Percentiles rank a stretch among this genome's conserved stretches.
Conservation (phyloP, 2,329 filamentous ascomycete species). For the Akanthomyces muscarius region DNA sequence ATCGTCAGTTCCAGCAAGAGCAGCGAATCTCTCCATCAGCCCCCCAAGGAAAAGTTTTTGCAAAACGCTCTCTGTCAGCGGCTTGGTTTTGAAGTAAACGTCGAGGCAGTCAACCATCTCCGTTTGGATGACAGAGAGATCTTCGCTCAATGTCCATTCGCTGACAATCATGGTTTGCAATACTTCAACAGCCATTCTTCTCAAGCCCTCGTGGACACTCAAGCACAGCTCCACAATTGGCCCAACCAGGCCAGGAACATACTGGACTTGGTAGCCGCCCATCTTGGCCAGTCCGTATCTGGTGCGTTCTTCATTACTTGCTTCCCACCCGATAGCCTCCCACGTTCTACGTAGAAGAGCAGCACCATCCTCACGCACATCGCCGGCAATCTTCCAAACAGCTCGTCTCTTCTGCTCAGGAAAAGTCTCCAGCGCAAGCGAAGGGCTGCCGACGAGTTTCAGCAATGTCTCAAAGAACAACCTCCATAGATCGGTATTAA, state of each 20-base stretch:
- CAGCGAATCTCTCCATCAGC: slow-evolving; percentile 74
- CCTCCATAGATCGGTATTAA: slow-evolving; percentile 93
- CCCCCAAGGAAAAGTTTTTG: slow-evolving; percentile 92
- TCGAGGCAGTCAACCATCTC: slow-evolving; percentile 96
- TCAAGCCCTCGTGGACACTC: slow-evolving; percentile 88
- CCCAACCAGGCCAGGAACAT: slow-evolving; percentile 85
- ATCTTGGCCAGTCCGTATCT: slow-evolving; percentile 78
- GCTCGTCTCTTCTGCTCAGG: slow-evolving; percentile 94
- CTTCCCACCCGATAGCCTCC: slow-evolving; percentile 97
- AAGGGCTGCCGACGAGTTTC: slow-evolving; percentile 83
- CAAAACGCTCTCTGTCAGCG: slow-evolving; percentile 79
- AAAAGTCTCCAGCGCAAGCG: slow-evolving; percentile 88
- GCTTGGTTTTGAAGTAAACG: slow-evolving; percentile 81
- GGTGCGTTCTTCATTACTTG: slow-evolving; percentile 69
- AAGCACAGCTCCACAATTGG: slow-evolving; percentile 92
- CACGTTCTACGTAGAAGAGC: slow-evolving; percentile 80
- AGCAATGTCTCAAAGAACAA: slow-evolving; percentile 86
- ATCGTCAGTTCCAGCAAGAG: slow-evolving; percentile 60
- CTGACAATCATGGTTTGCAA: slow-evolving; percentile 97
- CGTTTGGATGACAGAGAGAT: slow-evolving; percentile 84
- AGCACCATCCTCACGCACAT: slow-evolving; percentile 88
- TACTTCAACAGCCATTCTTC: slow-evolving; percentile 86
- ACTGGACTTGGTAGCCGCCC: slow-evolving; percentile 97
- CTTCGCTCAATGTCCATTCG: slow-evolving; percentile 94
- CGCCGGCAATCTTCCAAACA: slow-evolving; percentile 98